Conservation (phyloP, 305 asterid genomes). For the Coffea humblotiana region DNA sequence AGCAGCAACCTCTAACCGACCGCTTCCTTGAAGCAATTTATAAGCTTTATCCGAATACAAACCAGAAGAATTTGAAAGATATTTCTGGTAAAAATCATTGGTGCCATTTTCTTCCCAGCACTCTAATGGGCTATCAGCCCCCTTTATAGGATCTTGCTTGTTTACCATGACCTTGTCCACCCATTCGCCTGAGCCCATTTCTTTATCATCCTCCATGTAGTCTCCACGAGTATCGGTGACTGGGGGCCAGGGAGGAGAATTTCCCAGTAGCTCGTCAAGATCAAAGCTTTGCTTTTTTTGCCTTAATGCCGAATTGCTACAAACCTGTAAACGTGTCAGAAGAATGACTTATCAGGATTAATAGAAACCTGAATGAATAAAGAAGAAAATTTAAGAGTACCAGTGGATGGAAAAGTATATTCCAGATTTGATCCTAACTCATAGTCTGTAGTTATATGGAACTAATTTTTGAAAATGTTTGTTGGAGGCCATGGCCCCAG, state of each 20-base stretch:
- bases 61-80: constrained; percentile 32
- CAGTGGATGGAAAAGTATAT: background rate
- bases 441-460: background rate
- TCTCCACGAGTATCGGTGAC: constrained; percentile 49
- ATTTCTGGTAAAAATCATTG: constrained; percentile 31
- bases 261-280: constrained; percentile 76
- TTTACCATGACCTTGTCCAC: constrained; percentile 97
- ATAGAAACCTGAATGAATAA: background rate
- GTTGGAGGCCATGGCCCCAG: background rate
- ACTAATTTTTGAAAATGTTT: background rate
- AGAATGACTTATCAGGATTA: background rate
- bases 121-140: constrained; percentile 37
- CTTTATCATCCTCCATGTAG: constrained; percentile 60
- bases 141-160: constrained; percentile 56
- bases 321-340: constrained; percentile 39
- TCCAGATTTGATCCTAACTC: background rate
- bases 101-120: constrained; percentile 40
- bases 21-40: constrained; percentile 20
- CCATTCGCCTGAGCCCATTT: constrained; percentile 75
- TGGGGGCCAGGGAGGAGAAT: constrained; percentile 90
- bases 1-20: constrained; percentile 29
- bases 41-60: constrained; percentile 28
- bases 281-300: constrained; percentile 68
- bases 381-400: background rate
- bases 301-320: constrained; percentile 43